Conservation (phyloP, 1,284 basidiomycete genomes). For the Malassezia furfur region DNA sequence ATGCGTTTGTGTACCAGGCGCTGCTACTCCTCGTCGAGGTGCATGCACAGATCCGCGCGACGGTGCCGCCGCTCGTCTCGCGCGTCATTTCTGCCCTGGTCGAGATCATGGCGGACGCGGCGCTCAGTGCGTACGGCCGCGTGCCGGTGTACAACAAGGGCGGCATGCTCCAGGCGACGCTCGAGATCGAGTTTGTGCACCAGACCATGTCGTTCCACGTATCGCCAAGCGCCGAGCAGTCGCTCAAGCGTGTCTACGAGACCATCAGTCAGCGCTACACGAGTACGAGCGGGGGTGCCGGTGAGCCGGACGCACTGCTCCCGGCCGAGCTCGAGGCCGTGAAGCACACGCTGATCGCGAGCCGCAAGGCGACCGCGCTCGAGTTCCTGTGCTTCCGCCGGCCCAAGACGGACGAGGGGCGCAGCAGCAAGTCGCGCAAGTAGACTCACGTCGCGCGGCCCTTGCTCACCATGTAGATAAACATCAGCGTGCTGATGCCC, state of each 20-base stretch:
- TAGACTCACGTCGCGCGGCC: not conserved
- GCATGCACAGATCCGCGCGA: conserved; percentile 76
- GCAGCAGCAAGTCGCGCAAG: no score
- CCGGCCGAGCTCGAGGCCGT: conserved; percentile 70
- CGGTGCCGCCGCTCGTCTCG: conserved; percentile 66
- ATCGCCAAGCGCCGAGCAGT: conserved; percentile 66
- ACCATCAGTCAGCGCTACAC: conserved; percentile 81
- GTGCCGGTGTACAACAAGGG: conserved; percentile 89
- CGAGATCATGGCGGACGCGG: conserved; percentile 70
- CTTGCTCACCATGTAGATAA: conserved; percentile 16
- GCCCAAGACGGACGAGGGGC: conserved; percentile 4
- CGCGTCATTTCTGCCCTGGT: conserved; percentile 73
- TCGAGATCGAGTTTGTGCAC: conserved; percentile 98
- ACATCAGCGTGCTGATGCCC: conserved; percentile 36
- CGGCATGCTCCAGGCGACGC: conserved; percentile 93
- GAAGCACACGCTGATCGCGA: conserved; percentile 76
- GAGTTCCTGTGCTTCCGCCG: conserved; percentile 70
- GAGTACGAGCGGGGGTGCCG: conserved; percentile 7
- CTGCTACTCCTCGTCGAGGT: conserved; percentile 79
- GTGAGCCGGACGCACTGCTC: conserved; percentile 51
- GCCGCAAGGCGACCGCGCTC: conserved; percentile 77
- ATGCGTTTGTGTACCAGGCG: conserved; percentile 83
- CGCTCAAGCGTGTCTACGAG: conserved; percentile 80
- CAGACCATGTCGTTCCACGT: conserved; percentile 85
- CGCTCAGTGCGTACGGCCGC: conserved; percentile 71